phyloP scores from a whole-genome alignment of 768 basidiomycete species.

The Kockovaella imperatae region DNA sequence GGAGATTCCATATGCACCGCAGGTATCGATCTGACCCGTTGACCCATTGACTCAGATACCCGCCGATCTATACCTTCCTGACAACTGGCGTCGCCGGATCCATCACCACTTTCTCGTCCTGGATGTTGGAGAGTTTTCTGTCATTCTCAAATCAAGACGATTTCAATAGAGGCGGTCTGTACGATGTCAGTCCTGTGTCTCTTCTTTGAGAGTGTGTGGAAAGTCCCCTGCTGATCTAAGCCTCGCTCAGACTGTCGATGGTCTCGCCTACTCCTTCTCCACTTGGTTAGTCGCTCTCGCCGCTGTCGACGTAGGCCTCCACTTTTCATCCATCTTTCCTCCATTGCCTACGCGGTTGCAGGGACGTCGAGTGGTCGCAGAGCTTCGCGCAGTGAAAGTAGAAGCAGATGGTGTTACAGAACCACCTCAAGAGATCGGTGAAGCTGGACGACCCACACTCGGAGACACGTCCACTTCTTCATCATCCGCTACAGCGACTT shows the following conservation, averaged over 20 bases:
- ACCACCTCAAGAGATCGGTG: no score
- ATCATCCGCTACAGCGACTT: not conserved
- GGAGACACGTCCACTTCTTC: constrained; percentile 2
- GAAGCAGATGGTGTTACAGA: no score
- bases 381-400: no score
- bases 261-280: constrained; percentile 66
- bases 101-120: constrained; percentile 89
- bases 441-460: not conserved
- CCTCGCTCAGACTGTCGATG: constrained; percentile 67
- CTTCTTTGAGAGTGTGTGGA: not conserved
- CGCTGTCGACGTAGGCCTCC: constrained; percentile 67
- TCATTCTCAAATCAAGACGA: constrained; percentile 68
- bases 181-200: constrained; percentile 54
- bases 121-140: constrained; percentile 81
- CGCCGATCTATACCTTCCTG: constrained; percentile 75
- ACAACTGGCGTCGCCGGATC: constrained; percentile 95
- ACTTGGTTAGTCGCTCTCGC: constrained; percentile 70
- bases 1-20: not conserved
- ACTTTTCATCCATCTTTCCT: constrained; percentile 51
- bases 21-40: not conserved
- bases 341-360: constrained; percentile 9
- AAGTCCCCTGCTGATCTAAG: not conserved
- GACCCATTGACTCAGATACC: no score
- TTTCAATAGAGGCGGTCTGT: constrained; percentile 57
- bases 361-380: no score